Evolutionary conservation across 495 filamentous ascomycete genomes (phyloP).

Genomic region (Neurospora terricola): DNA sequence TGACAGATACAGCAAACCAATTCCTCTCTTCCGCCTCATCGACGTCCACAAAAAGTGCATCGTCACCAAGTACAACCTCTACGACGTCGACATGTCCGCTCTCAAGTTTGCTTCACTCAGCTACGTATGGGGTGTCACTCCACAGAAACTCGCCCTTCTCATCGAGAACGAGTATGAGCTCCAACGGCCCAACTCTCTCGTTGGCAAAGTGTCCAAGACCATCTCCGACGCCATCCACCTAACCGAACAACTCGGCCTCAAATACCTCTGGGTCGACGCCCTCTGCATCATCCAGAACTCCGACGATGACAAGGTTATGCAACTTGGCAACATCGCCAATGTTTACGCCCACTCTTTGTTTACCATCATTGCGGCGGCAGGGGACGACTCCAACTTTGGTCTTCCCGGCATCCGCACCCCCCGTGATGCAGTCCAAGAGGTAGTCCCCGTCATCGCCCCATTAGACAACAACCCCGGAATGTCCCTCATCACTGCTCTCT

Average conservation of each 20-base stretch:
- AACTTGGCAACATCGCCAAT: conserved; percentile 12
- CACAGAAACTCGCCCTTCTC: not conserved
- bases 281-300: conserved; percentile 23
- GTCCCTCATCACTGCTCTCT: not conserved
- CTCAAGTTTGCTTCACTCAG: not conserved
- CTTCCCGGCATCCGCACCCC: not conserved
- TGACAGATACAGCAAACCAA: not conserved
- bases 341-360: conserved; percentile 13
- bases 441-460: not conserved
- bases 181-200: conserved; percentile 2
- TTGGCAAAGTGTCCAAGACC: conserved; percentile 7
- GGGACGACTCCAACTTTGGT: not conserved
- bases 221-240: conserved; percentile 14
- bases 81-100: not conserved
- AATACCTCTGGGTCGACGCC: conserved; percentile 21
- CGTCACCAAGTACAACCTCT: not conserved
- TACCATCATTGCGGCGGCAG: conserved; percentile 10
- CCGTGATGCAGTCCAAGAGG: not conserved
- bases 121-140: conserved; percentile 3
- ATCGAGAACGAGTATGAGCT: not conserved
- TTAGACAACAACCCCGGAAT: not conserved
- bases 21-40: not conserved
- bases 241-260: conserved; percentile 9
- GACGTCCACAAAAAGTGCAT: not conserved
- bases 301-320: conserved; percentile 11